Evolutionary conservation across 75 land plant genomes (phyloP).

Genomic region (Azolla pinnata): DNA sequence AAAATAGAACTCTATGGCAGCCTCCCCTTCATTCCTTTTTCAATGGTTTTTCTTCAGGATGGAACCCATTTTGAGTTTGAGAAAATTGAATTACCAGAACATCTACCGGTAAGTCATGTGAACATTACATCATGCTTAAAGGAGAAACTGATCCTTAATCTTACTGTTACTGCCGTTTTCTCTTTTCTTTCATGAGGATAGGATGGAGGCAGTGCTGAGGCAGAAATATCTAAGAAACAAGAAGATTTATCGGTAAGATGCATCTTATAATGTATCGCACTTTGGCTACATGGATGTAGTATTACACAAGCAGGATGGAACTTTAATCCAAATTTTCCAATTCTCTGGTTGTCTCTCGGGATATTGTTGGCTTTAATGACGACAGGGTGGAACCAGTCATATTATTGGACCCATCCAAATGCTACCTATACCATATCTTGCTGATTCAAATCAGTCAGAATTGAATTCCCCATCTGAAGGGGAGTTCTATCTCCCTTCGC

Average conservation of each 20-base stretch:
- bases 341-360: neutral
- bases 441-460: neutral
- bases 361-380: neutral
- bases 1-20: neutral
- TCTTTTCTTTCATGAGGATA: neutral
- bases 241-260: neutral
- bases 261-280: neutral
- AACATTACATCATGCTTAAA: no score
- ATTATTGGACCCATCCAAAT: neutral
- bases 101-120: neutral
- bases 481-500: neutral
- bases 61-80: conserved; percentile 6
- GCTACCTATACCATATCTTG: neutral
- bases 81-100: conserved; percentile 31
- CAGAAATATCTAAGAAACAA: neutral
- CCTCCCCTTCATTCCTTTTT: neutral
- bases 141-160: no score
- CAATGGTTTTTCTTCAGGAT: conserved; percentile 6
- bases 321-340: neutral
- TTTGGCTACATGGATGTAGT: neutral
- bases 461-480: neutral
- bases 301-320: neutral
- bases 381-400: neutral
- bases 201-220: neutral
- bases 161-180: no score